These are phyloP conservation scores for Salisapilia sapeloensis DNA, from an alignment of 352 stramenopile genomes.

Conservation along the genomic window DNA sequence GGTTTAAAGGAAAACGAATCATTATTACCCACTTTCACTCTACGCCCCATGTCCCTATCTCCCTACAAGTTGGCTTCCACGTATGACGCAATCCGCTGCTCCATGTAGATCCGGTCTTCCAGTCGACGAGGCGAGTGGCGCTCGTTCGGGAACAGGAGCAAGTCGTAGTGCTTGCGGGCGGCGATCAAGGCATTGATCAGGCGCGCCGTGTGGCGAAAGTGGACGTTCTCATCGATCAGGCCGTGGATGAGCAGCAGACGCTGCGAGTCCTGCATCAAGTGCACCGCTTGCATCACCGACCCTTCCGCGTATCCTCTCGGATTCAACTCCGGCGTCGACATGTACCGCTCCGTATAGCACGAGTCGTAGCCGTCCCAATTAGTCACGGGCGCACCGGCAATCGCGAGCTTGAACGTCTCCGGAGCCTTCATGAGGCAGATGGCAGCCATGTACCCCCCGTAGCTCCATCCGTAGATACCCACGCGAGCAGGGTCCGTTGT, in stretches of 20 bases:
- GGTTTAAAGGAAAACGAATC: neutral
- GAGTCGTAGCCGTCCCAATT: slow-evolving; percentile 98
- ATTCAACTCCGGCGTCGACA: slow-evolving; percentile 90
- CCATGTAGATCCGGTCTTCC: slow-evolving; percentile 90
- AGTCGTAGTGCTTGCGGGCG: slow-evolving; percentile 90
- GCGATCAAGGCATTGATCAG: slow-evolving; percentile 93
- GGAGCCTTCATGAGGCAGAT: slow-evolving; percentile 94
- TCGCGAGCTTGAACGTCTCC: slow-evolving; percentile 90
- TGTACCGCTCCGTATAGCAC: slow-evolving; percentile 97
- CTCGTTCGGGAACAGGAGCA: slow-evolving; percentile 93
- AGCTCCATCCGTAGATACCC: slow-evolving; percentile 97
- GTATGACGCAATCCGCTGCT: slow-evolving; percentile 86
- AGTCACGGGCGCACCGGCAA: slow-evolving; percentile 92
- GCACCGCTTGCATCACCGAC: slow-evolving; percentile 86
- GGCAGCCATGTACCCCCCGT: slow-evolving; percentile 94
- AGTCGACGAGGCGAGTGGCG: slow-evolving; percentile 89
- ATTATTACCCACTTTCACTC: neutral
- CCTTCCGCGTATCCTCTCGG: slow-evolving; percentile 80
- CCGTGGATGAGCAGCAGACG: slow-evolving; percentile 93
- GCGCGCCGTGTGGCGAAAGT: slow-evolving; percentile 94
- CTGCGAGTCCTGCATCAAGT: slow-evolving; percentile 74
- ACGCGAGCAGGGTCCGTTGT: slow-evolving; percentile 78
- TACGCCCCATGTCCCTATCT: slow-evolving; percentile 3
- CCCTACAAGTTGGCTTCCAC: slow-evolving; percentile 55
- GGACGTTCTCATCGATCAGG: slow-evolving; percentile 96